Evolutionary conservation across 2,329 filamentous ascomycete genomes (phyloP).

Genomic region (Eutypa lata): DNA sequence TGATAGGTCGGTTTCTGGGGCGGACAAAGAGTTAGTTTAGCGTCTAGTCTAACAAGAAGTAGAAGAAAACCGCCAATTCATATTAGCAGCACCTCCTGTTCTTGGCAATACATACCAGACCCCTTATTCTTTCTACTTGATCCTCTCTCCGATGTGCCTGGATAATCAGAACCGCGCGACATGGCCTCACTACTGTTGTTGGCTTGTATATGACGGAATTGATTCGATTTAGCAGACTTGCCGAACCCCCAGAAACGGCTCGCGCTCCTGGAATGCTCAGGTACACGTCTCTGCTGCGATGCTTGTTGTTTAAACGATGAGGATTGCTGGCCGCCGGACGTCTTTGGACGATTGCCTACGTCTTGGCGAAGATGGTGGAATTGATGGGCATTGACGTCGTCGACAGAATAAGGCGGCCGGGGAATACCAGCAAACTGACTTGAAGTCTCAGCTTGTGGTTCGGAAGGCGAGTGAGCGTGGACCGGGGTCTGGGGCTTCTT

Average conservation of each 20-base stretch:
- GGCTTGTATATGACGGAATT: conserved; percentile 20
- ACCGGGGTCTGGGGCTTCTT: conserved; percentile 19
- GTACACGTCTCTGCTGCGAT: conserved; percentile 8
- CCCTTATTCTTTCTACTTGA: conserved; percentile 27
- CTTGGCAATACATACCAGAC: conserved; percentile 22
- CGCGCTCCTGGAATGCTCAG: conserved; percentile 26
- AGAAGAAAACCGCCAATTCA: neutral
- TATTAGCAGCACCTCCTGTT: neutral
- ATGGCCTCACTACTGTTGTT: conserved; percentile 22
- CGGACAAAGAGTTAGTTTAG: conserved; percentile 20
- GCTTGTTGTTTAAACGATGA: conserved; percentile 17
- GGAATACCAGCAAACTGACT: conserved; percentile 7
- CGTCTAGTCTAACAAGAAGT: conserved; percentile 7
- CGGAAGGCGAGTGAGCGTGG: neutral
- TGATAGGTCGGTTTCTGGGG: conserved; percentile 23
- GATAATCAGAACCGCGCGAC: conserved; percentile 26
- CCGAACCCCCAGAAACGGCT: conserved; percentile 32
- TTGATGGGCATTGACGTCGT: conserved; percentile 21
- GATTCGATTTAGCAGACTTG: conserved; percentile 22
- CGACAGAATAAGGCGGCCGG: conserved; percentile 19
- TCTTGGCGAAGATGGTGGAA: conserved; percentile 15
- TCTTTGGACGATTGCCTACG: conserved; percentile 14
- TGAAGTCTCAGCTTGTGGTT: conserved; percentile 3
- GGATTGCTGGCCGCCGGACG: conserved; percentile 13
- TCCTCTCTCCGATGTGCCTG: conserved; percentile 25